Conservation (phyloP, 2,329 filamentous ascomycete species). For the Nothophaeocryptopus gaeumannii region DNA sequence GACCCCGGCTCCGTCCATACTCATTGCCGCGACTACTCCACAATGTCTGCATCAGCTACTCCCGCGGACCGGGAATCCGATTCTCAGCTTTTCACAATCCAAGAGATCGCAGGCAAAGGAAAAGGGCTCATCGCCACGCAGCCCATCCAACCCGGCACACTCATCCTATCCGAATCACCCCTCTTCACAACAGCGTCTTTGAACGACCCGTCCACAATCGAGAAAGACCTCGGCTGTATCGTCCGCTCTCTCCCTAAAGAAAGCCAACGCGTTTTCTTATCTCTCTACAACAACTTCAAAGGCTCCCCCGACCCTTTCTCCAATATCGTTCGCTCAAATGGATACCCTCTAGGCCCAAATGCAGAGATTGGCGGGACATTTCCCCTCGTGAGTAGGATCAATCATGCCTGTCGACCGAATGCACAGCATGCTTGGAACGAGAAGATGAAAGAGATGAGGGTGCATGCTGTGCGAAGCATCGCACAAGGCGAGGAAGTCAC, state of each 20-base stretch:
- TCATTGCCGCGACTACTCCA: no score
- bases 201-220: constrained; percentile 19
- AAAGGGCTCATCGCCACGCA: constrained; percentile 41
- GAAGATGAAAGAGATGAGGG: constrained; percentile 18
- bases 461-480: constrained; percentile 39
- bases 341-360: constrained; percentile 30
- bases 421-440: constrained; percentile 38
- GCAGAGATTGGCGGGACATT: constrained; percentile 35
- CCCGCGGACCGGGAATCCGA: background rate
- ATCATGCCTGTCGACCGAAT: constrained; percentile 40
- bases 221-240: constrained; percentile 21
- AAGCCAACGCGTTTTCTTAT: constrained; percentile 31
- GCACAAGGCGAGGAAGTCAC: constrained; percentile 38
- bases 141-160: constrained; percentile 40
- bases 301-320: constrained; percentile 25
- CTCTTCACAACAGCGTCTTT: constrained; percentile 35
- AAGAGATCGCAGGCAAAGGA: constrained; percentile 36
- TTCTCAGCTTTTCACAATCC: constrained; percentile 9
- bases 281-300: constrained; percentile 32
- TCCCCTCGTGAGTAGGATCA: constrained; percentile 37
- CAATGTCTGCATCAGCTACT: constrained; percentile 1
- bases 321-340: constrained; percentile 36
- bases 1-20: no score
- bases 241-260: constrained; percentile 29
- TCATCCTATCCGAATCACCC: constrained; percentile 41